Base-by-base conservation (phyloP, 179 eudicot genomes). In the Beta macrorhiza region DNA sequence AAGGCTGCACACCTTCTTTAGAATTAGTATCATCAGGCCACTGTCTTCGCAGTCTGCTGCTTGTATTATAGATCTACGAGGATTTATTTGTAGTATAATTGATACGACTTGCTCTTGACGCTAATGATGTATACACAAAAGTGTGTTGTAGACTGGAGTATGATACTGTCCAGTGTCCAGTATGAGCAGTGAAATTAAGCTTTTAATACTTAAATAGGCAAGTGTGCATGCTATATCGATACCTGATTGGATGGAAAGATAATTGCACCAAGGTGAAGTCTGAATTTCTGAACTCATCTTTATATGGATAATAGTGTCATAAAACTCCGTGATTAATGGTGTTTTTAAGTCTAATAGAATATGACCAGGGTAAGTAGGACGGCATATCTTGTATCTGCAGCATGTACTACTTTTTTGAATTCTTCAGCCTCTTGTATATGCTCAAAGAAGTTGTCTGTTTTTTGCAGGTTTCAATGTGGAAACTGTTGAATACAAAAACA, bases 401-500 rank as follows among this genome's bases (percentile, higher is more conserved):
- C 59, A 9, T 72, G 3, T 11, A 51, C 19, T 5, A 2, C 57
- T 51, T 32, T 52, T 63, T 13, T 63, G 42, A 19, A 47, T 57
- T 11, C 25, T 57, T 71, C 29, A 42, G 63, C 20, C 42, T 16
- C 47, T 64, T 70, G 29, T 79, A 58, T 70, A 58, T 70, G 79
- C 80, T 82, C 22, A 82, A 32, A 45, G 44, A 49, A 51, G 55
- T 14, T 69, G 15, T 56, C 63, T 19, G 8, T 81, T 74, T 82
- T 65, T 84, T 75, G 42, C 92, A 93, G 98, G 98, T 51, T 93
- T 93, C 72, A 92, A 93, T 47, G 98, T 93, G 45, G 98, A 93
- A 85, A 93, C 97, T 83, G 97, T 92, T 80, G 97, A 93, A 81
- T 93, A 93, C 89, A 93, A 92, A 84, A 93, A 93, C 89, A 93